phyloP scores from a whole-genome alignment of 1,284 basidiomycete genomes.

The Trichosporon asahii region DNA sequence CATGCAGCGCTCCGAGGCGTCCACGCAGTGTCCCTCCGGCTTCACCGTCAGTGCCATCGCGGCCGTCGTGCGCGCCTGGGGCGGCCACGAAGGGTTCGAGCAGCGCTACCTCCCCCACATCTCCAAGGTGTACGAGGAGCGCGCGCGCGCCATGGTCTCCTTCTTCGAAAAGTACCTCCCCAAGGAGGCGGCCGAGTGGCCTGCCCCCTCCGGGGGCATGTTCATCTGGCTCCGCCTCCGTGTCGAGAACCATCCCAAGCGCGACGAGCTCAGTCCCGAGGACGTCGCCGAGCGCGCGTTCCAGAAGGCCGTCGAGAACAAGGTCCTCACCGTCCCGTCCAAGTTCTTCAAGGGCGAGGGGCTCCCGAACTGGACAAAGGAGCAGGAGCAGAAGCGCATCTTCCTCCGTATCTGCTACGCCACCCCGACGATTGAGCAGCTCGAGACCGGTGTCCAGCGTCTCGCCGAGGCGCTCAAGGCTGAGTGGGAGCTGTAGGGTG shows the following conservation, averaged over 20 bases:
- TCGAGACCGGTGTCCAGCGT: conserved; percentile 41
- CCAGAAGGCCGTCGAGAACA: conserved; percentile 29
- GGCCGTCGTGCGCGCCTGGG: conserved; percentile 40
- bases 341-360: conserved; percentile 38
- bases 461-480: conserved; percentile 29
- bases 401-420: conserved; percentile 40
- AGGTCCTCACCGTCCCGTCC: conserved; percentile 34
- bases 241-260: conserved; percentile 38
- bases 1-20: conserved; percentile 38
- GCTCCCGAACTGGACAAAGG: conserved; percentile 23
- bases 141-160: conserved; percentile 31
- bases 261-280: conserved; percentile 24
- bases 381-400: conserved; percentile 34
- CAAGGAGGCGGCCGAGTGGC: conserved; percentile 26
- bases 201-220: conserved; percentile 39
- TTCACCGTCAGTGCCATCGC: conserved; percentile 41
- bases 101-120: conserved; percentile 41
- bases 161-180: conserved; percentile 36
- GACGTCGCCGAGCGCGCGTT: conserved; percentile 35
- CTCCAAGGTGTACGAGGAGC: conserved; percentile 35
- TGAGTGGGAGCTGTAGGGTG: conserved; percentile 11
- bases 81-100: conserved; percentile 44
- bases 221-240: conserved; percentile 43
- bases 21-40: conserved; percentile 43
- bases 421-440: conserved; percentile 30